Evolutionary conservation across 2,329 filamentous ascomycete genomes (phyloP).

Genomic region (Stenocarpella maydis): DNA sequence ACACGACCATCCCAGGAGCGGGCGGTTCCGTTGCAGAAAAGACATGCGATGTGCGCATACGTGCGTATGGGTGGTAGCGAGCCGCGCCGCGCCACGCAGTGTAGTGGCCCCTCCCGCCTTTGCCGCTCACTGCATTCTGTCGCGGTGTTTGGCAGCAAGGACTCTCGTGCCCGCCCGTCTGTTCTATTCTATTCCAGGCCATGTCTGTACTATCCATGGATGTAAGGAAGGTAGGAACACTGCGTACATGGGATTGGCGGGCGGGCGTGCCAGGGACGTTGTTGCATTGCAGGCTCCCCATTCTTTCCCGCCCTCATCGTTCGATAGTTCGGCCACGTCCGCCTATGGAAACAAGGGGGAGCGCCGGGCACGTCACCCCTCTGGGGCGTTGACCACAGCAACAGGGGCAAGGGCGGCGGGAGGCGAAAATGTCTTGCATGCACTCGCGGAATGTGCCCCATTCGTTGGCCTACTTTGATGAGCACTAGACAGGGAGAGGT

Average conservation of each 20-base stretch:
- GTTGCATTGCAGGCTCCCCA: slow-evolving; percentile 2
- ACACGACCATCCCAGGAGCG: not conserved
- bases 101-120: not conserved
- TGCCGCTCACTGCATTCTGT: not conserved
- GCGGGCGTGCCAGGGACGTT: slow-evolving; percentile 5
- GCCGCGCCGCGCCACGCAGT: slow-evolving; percentile 13
- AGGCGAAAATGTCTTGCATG: slow-evolving; percentile 5
- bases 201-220: not conserved
- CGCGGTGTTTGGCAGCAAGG: not conserved
- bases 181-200: not conserved
- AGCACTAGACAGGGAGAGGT: not conserved
- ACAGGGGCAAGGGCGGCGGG: not conserved
- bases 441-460: not conserved
- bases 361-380: slow-evolving; percentile 16
- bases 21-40: slow-evolving; percentile 18
- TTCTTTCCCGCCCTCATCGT: slow-evolving; percentile 8
- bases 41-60: not conserved
- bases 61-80: slow-evolving; percentile 9
- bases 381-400: not conserved
- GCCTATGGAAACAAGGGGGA: not conserved
- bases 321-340: slow-evolving; percentile 21
- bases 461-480: not conserved
- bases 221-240: too few relatives aligned
- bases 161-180: not conserved
- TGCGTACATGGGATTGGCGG: not conserved